Evolutionary conservation across 2,329 filamentous ascomycete genomes (phyloP).

Genomic region (Hymenoscyphus albidus): DNA sequence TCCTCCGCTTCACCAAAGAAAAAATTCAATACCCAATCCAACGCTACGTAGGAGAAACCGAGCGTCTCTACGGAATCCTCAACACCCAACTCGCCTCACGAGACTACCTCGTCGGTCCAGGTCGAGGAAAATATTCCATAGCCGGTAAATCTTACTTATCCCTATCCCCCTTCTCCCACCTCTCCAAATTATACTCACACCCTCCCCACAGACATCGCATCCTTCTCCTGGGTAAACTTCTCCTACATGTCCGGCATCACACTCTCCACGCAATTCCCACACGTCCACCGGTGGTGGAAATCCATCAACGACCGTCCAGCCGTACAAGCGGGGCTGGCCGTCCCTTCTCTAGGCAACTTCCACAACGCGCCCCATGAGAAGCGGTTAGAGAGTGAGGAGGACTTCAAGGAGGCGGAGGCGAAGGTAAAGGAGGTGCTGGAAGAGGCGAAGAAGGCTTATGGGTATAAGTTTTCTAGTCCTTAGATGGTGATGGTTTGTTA

Average conservation of each 20-base stretch:
- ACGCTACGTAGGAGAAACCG: conserved; percentile 71
- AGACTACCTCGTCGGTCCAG: conserved; percentile 52
- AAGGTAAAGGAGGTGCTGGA: conserved; percentile 24
- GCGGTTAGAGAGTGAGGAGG: conserved; percentile 44
- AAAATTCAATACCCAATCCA: conserved; percentile 67
- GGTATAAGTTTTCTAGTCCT: conserved; percentile 32
- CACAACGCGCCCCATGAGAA: conserved; percentile 41
- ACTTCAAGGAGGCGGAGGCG: conserved; percentile 45
- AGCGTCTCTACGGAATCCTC: conserved; percentile 69
- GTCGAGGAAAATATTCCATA: conserved; percentile 55
- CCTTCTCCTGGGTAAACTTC: conserved; percentile 64
- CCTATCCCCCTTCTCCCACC: neutral
- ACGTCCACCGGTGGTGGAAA: conserved; percentile 64
- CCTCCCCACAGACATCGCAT: conserved; percentile 59
- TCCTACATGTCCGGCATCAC: conserved; percentile 60
- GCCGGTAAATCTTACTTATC: conserved; percentile 39
- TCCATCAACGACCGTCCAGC: conserved; percentile 55
- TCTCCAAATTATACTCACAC: neutral
- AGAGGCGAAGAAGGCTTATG: conserved; percentile 30
- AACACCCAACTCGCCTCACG: conserved; percentile 57
- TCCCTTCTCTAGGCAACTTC: conserved; percentile 48
- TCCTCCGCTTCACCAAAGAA: conserved; percentile 63
- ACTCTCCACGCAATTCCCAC: conserved; percentile 53
- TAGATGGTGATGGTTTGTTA: conserved; percentile 1
- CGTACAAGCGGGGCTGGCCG: conserved; percentile 59